Conservation (phyloP, 2,329 filamentous ascomycete species). For the Fusarium sulawesiense region DNA sequence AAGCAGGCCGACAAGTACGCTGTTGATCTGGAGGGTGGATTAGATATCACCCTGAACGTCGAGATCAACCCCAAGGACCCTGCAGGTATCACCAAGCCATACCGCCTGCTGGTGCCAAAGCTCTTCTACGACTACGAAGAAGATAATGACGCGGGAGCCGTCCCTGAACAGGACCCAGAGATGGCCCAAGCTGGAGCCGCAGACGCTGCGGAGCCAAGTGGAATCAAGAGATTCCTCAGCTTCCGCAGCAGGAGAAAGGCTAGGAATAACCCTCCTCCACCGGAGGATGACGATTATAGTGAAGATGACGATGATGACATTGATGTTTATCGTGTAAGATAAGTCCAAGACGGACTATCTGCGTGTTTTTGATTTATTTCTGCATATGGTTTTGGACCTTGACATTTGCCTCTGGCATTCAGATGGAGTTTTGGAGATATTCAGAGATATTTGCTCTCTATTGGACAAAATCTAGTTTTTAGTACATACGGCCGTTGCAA, state of each 20-base stretch:
- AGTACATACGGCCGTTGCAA: conserved; percentile 14
- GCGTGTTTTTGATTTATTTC: conserved; percentile 6
- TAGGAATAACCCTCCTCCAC: conserved; percentile 35
- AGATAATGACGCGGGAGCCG: conserved; percentile 57
- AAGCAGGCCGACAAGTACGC: conserved; percentile 65
- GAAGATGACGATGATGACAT: conserved; percentile 45
- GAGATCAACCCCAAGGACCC: conserved; percentile 90
- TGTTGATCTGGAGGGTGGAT: conserved; percentile 82
- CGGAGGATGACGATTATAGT: conserved; percentile 44
- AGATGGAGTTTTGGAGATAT: conserved; percentile 14
- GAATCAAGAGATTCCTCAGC: conserved; percentile 60
- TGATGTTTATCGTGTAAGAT: conserved; percentile 38
- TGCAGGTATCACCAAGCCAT: conserved; percentile 86
- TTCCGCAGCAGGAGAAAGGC: conserved; percentile 52
- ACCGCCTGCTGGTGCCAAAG: conserved; percentile 85
- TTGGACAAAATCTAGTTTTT: conserved; percentile 19
- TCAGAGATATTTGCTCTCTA: conserved; percentile 5
- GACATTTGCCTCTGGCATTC: conserved; percentile 26
- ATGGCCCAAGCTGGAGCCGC: conserved; percentile 21
- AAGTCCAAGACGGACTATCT: conserved; percentile 16
- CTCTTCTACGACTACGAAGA: conserved; percentile 70
- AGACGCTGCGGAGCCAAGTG: conserved; percentile 47
- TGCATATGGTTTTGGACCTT: conserved; percentile 15
- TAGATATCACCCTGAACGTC: conserved; percentile 90
- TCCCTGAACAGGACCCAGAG: conserved; percentile 42